Base-by-base conservation (phyloP, 2,329 filamentous ascomycete species). In the Paraphaeosphaeria minitans region DNA sequence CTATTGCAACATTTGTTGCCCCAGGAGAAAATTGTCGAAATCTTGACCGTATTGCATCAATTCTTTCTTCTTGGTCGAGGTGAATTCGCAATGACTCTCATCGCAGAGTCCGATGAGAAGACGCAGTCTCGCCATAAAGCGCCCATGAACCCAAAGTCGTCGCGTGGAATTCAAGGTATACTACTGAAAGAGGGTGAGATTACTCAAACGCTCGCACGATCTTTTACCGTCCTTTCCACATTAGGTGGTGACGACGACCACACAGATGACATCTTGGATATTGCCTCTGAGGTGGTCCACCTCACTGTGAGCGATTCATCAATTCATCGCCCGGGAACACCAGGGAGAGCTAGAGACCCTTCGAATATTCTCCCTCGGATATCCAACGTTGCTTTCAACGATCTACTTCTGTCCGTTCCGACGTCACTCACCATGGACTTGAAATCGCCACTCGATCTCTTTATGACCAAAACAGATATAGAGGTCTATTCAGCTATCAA, bases 61-160 rank as follows among this genome's bases (percentile, higher is more conserved):
- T 97, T 96, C 77, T 92, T 97, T 66, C 83, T 99, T 2, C 83
- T 99, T 0, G 89, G 90, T 0, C 86, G 92, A 35, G 94, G 94
- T 53, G 95, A 98, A 74, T 99, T 99, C 74, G 92, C 93, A 21
- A 88, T 95, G 77, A 89, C 90, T 0, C 78, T 99, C 27, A 92
- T 96, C 1, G 86, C 89, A 37, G 91, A 97, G 78, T 92, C 94
- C 0, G 92, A 97, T 66, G 86, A 89, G 55, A 89, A 88, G 66
- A 84, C 95, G 24, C 84, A 87, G n/a, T 88, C 86, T 63, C 87
- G 92, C 51, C 91, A 91, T 83, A 86, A 66, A 42, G 63, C 61
- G 10, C 51, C 65, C 12, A 84, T 75, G 83, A 61, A 68, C 10
- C 62, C 49, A 12, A 72, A 71, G 55, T 65, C 74, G 1, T 66